Percentiles rank a stretch among this genome's conserved stretches.
Conservation (phyloP, 257 asterid genomes). For the Ligustrum vulgare region DNA sequence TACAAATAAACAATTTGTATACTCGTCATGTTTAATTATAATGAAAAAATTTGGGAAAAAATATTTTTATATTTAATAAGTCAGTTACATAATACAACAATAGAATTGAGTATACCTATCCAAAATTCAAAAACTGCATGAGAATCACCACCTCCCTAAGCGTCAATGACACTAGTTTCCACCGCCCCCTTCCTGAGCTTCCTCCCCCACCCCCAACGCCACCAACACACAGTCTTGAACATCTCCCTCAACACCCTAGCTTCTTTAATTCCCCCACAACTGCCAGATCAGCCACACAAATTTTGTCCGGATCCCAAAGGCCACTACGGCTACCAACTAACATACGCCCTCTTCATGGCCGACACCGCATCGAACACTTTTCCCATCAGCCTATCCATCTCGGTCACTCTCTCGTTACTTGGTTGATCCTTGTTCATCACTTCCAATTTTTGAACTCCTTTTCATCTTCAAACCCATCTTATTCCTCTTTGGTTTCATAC, state of each 20-base stretch:
- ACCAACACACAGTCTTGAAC: constrained; percentile 47
- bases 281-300: constrained; percentile 84
- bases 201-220: too few relatives aligned
- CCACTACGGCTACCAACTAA: constrained; percentile 81
- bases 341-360: constrained; percentile 81
- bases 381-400: constrained; percentile 69
- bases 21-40: too few relatives aligned
- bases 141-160: constrained; percentile 86
- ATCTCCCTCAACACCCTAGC: constrained; percentile 75
- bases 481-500: constrained; percentile 5
- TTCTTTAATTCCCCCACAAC: constrained; percentile 84
- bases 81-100: too few relatives aligned
- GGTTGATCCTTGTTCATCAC: constrained; percentile 18
- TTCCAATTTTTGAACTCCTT: constrained; percentile 23
- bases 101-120: too few relatives aligned
- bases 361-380: constrained; percentile 89
- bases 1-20: too few relatives aligned
- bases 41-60: too few relatives aligned
- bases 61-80: too few relatives aligned
- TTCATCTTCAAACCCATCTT: constrained; percentile 25
- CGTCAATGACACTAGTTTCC: constrained; percentile 70
- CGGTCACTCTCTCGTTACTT: constrained; percentile 37
- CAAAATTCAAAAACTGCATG: too few relatives aligned
- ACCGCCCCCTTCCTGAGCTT: constrained; percentile 38
- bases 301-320: constrained; percentile 87